phyloP scores from a whole-genome alignment of 164 flowering plant species.

The Akebia trifoliata region DNA sequence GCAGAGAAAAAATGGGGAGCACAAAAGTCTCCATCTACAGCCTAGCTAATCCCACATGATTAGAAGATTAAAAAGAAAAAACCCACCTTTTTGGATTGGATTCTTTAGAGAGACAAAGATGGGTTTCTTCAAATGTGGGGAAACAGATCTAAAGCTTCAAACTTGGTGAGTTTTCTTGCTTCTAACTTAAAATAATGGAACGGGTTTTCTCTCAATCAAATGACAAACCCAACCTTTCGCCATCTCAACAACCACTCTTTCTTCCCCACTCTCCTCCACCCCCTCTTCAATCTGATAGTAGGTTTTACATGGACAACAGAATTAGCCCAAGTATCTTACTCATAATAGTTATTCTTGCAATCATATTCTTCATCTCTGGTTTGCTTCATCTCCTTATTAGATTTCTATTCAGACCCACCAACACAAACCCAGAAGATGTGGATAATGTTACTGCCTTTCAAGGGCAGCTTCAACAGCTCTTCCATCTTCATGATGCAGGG shows the following conservation, averaged over 20 bases:
- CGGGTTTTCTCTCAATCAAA: constrained; percentile 27
- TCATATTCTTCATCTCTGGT: constrained; percentile 83
- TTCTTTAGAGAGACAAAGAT: constrained; percentile 1
- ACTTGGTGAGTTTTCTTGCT: constrained; percentile 27
- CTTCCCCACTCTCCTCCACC: constrained; percentile 23
- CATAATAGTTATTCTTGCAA: constrained; percentile 70
- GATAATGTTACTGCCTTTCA: constrained; percentile 73
- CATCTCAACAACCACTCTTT: constrained; percentile 27
- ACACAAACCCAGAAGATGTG: constrained; percentile 47
- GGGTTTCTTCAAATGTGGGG: constrained; percentile 13
- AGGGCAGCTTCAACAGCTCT: constrained; percentile 89
- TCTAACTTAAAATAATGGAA: constrained; percentile 43
- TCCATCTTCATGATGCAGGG: constrained; percentile 89
- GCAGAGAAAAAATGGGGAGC: constrained; percentile 2
- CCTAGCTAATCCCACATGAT: too few relatives aligned
- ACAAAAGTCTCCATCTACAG: constrained; percentile 16
- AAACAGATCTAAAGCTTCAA: constrained; percentile 26
- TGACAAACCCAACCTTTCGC: constrained; percentile 22
- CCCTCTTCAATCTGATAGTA: constrained; percentile 22
- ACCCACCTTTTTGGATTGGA: too few relatives aligned
- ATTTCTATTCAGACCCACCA: constrained; percentile 48
- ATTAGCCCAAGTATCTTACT: constrained; percentile 79
- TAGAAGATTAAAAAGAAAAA: constrained; percentile 11
- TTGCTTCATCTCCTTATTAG: constrained; percentile 87
- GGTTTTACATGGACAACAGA: constrained; percentile 37